These are phyloP conservation scores for Pyrenophora tritici-repentis DNA, from an alignment of 2,329 filamentous ascomycete genomes.

Conservation along the genomic window DNA sequence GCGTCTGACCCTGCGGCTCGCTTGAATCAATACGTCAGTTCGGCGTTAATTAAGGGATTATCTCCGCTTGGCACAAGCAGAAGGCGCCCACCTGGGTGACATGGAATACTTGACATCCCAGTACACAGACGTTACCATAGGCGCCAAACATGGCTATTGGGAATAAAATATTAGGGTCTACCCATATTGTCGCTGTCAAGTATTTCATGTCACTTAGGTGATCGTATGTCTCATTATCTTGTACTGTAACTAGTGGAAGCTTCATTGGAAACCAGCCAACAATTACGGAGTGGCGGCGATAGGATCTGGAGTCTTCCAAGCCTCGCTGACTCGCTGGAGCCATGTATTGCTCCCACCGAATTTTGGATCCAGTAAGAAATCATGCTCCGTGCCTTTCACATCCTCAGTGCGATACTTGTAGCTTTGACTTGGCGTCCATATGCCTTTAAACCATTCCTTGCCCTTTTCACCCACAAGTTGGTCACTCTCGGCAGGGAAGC, in stretches of 20 bases:
- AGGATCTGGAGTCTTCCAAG: slow-evolving; percentile 13
- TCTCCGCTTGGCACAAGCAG: slow-evolving; percentile 4
- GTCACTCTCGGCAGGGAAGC: slow-evolving; percentile 37
- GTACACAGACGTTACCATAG: no score
- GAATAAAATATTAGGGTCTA: no score
- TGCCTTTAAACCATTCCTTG: slow-evolving; percentile 33
- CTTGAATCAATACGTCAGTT: slow-evolving; percentile 23
- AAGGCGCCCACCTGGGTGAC: no score
- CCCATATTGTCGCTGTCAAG: no score
- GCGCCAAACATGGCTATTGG: no score
- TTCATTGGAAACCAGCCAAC: neutral
- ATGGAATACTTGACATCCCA: no score
- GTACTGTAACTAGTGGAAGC: no score
- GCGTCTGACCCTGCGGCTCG: slow-evolving; percentile 2
- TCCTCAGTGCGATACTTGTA: slow-evolving; percentile 27
- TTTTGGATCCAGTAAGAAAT: slow-evolving; percentile 35
- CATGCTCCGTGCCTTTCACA: slow-evolving; percentile 30
- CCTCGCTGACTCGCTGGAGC: slow-evolving; percentile 32
- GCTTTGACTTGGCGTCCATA: slow-evolving; percentile 24
- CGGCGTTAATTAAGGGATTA: slow-evolving; percentile 14
- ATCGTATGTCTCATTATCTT: neutral
- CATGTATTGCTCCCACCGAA: slow-evolving; percentile 32
- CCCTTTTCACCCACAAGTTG: slow-evolving; percentile 38
- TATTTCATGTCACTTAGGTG: no score
- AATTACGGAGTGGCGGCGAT: neutral